A percentile compares a stretch with the other conserved stretches of the same genome.
These are phyloP conservation scores for Dactylonectria estremocensis DNA, from an alignment of 2,329 filamentous ascomycete species.

Conservation along the genomic window DNA sequence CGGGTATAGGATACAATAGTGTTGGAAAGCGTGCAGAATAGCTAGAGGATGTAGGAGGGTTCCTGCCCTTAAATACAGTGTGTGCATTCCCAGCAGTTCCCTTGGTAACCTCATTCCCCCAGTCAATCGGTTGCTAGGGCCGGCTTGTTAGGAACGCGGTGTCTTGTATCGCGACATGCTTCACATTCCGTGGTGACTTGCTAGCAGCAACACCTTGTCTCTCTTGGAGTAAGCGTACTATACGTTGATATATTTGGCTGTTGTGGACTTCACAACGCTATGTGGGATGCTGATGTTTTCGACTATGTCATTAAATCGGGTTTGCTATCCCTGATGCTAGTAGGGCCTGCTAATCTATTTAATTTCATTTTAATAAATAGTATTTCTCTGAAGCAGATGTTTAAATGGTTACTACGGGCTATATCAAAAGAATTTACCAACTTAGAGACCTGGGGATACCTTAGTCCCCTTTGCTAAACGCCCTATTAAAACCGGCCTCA, in stretches of 20 bases:
- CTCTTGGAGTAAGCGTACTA: background rate
- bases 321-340: background rate
- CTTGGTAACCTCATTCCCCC: too few species aligned
- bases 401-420: background rate
- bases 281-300: background rate
- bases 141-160: too few species aligned
- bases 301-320: background rate
- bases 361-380: background rate
- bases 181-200: too few species aligned
- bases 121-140: too few species aligned
- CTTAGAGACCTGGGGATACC: background rate
- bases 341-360: background rate
- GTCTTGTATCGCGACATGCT: too few species aligned
- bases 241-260: background rate
- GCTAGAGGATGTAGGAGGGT: too few species aligned
- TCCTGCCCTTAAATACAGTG: too few species aligned
- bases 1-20: too few species aligned
- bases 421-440: background rate
- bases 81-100: too few species aligned
- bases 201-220: too few species aligned
- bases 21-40: too few species aligned
- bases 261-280: background rate
- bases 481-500: background rate
- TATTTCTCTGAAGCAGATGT: background rate
- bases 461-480: slow-evolving; percentile 2